Base-by-base conservation (phyloP, 116 monocot genomes). In the Zostera marina region DNA sequence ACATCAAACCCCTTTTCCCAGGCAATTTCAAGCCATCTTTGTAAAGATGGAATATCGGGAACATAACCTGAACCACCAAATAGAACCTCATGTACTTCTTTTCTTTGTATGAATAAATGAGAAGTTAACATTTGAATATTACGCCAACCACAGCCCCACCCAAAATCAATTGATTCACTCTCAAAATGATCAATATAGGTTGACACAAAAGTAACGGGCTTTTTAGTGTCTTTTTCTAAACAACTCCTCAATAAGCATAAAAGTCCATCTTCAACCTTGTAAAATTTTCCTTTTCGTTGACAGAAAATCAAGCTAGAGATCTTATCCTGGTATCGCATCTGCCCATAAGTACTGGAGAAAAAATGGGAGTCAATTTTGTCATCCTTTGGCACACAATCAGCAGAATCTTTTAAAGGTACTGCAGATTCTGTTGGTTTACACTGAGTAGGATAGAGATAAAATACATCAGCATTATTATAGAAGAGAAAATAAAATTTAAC, bases 61-160 rank as follows among this genome's bases (percentile, higher is more conserved):
- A 98, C 82, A 77, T 76, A 98, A 63, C 76, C 76, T 20, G 78
- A 74, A 53, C 85, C 98, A 66, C 90, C 98, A 68, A 83, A 98
- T 14, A 98, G 14, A 56, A 72, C 79, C 51, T 76, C 62, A 53
- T 67, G 82, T 64, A 72, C 76, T 66, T 98, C 85, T 63, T 76
- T 48, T 62, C 82, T 83, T 69, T 80, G 70, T 46, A 44, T 58
- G 60, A 89, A 74, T 45, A 98, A 61, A 64, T 98, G 82, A 70
- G 98, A 98, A 51, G 82, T 77, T 53, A 98, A 56, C 85, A 98
- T 89, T 70, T 98, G 98, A 73, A 90, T 86, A 63, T 98, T 90
- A 25, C 96, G 80, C 85, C 82, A 98, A 51, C 98, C 98, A 75
- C 98, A 98, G n/a, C 90, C 98, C 89, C 89, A 98, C 0, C 90